A percentile compares a stretch with the other conserved stretches of the same genome.
Conservation (phyloP, 306 rosid species). For the Vachellia pachyceras region DNA sequence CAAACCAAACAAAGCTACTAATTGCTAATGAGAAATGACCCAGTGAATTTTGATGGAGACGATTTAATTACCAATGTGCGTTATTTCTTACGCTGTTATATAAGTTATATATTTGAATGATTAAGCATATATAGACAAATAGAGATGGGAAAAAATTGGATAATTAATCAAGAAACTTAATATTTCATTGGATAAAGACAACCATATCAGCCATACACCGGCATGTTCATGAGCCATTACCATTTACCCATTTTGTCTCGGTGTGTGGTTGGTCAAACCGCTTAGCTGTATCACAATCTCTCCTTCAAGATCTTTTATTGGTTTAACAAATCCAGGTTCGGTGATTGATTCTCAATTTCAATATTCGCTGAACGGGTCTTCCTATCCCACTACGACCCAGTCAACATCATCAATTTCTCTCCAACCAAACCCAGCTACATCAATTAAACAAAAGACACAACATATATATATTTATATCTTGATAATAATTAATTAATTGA, state of each 20-base stretch:
- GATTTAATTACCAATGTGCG: no score
- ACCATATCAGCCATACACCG: no score
- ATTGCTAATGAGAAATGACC: no score
- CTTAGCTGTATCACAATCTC: constrained; percentile 48
- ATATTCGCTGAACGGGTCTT: constrained; percentile 27
- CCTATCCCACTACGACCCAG: constrained; percentile 37
- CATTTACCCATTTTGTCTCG: constrained; percentile 20
- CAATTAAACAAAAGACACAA: background rate
- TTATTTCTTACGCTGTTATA: background rate
- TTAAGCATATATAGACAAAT: no score
- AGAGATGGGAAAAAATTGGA: background rate
- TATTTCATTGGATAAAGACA: no score
- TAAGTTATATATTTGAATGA: no score
- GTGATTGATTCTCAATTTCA: constrained; percentile 37
- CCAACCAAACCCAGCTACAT: background rate
- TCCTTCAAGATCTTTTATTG: constrained; percentile 21
- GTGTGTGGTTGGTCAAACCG: constrained; percentile 48
- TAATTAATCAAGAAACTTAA: background rate
- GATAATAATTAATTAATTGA: background rate
- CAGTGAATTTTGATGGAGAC: no score
- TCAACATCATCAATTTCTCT: constrained; percentile 36
- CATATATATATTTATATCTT: constrained; percentile 9
- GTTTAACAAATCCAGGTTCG: constrained; percentile 38
- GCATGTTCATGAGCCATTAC: background rate
- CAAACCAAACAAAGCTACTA: no score